Evolutionary conservation across 2,329 filamentous ascomycete genomes (phyloP).

Genomic region (Aschersonia sp.): DNA sequence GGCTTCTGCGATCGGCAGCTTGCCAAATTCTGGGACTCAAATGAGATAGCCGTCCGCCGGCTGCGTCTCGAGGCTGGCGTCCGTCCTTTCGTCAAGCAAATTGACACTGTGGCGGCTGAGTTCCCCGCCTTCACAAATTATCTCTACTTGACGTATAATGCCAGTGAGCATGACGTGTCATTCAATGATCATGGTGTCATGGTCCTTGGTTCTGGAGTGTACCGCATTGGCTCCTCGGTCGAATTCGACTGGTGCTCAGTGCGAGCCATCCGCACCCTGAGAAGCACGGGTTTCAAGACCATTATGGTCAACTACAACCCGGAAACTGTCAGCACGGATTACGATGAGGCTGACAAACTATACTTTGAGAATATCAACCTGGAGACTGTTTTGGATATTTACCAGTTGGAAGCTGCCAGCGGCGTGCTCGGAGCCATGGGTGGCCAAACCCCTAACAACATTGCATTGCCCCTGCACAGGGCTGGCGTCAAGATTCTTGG

Average conservation of each 20-base stretch:
- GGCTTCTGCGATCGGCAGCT: conserved; percentile 92
- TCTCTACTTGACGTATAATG: conserved; percentile 92
- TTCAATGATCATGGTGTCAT: conserved; percentile 90
- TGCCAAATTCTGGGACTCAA: conserved; percentile 86
- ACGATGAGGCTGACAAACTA: conserved; percentile 82
- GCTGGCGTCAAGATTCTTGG: conserved; percentile 85
- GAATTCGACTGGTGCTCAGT: conserved; percentile 99
- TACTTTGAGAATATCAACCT: conserved; percentile 95
- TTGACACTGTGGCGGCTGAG: conserved; percentile 94
- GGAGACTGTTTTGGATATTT: conserved; percentile 86
- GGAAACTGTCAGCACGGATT: conserved; percentile 80
- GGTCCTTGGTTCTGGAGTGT: conserved; percentile 91
- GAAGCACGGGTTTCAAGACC: conserved; percentile 75
- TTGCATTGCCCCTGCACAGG: conserved; percentile 76
- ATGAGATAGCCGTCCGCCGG: conserved; percentile 77
- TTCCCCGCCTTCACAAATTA: conserved; percentile 95
- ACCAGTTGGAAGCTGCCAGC: conserved; percentile 67
- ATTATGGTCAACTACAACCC: conserved; percentile 95
- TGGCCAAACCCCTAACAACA: conserved; percentile 96
- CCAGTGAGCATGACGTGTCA: conserved; percentile 63
- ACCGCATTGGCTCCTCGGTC: conserved; percentile 92
- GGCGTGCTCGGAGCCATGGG: conserved; percentile 93
- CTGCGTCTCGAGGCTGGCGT: conserved; percentile 77
- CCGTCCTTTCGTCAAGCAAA: conserved; percentile 87
- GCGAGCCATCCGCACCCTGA: conserved; percentile 77